A percentile compares a stretch with the other conserved stretches of the same genome.
phyloP scores from a whole-genome alignment of 805 yeast species.

The Pichia heedii region DNA sequence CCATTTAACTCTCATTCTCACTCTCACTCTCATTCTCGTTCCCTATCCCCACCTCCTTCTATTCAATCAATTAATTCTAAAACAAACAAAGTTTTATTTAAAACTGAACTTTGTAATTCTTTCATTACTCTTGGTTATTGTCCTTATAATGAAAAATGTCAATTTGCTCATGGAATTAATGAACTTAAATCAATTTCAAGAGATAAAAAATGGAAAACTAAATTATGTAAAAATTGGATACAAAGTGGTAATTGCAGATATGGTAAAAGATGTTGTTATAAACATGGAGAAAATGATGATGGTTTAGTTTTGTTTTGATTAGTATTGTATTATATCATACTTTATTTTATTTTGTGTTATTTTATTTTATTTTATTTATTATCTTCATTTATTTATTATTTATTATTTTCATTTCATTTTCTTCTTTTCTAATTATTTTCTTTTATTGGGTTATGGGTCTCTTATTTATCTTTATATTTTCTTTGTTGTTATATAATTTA shows the following conservation, averaged over 20 bases:
- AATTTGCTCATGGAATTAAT: constrained; percentile 82
- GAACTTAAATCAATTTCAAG: constrained; percentile 69
- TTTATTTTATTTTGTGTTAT: not conserved
- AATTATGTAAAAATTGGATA: constrained; percentile 84
- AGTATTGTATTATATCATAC: too few relatives aligned
- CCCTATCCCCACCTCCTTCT: not conserved
- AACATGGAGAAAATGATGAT: constrained; percentile 47
- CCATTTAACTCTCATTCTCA: not conserved
- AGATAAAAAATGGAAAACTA: constrained; percentile 81
- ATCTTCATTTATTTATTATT: not conserved
- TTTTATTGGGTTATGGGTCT: not conserved
- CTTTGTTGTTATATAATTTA: too few relatives aligned
- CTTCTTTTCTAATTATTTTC: not conserved
- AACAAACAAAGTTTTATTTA: constrained; percentile 42
- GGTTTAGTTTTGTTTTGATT: constrained; percentile 10
- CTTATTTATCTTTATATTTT: too few relatives aligned
- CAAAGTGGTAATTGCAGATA: constrained; percentile 77
- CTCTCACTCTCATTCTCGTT: not conserved
- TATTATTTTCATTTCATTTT: not conserved
- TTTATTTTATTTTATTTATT: not conserved
- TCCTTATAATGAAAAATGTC: constrained; percentile 87
- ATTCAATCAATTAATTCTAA: not conserved
- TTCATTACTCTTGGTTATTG: constrained; percentile 63
- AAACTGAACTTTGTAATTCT: constrained; percentile 83
- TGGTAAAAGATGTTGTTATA: constrained; percentile 87